These are phyloP conservation scores for Triticum urartu DNA, from an alignment of 176 grass and related monocot species.

Conservation along the genomic window DNA sequence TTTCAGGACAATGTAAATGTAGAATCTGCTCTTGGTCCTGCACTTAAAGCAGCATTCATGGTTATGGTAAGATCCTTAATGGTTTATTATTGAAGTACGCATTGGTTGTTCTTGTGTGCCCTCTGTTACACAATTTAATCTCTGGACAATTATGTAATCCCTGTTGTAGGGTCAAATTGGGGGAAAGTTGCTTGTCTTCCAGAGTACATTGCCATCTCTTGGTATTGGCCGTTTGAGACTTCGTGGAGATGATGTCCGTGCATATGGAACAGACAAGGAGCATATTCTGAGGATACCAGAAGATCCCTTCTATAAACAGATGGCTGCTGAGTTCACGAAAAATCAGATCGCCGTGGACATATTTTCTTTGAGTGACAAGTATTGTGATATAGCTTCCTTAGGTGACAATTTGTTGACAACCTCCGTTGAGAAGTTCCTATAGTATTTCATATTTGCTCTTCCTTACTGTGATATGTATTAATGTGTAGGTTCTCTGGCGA, in stretches of 20 bases:
- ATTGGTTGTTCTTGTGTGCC: not conserved
- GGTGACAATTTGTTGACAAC: constrained; percentile 46
- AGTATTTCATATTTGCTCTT: constrained; percentile 12
- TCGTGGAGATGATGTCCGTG: constrained; percentile 83
- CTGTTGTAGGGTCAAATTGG: constrained; percentile 80
- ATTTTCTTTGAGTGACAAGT: constrained; percentile 89
- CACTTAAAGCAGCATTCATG: constrained; percentile 94
- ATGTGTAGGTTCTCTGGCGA: constrained; percentile 69
- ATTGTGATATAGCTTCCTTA: constrained; percentile 88
- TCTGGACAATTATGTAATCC: constrained; percentile 18
- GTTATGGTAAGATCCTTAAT: constrained; percentile 72
- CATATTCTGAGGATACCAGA: constrained; percentile 74
- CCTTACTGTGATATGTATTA: constrained; percentile 8
- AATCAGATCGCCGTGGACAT: constrained; percentile 86
- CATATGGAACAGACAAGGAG: constrained; percentile 95
- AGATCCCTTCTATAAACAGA: constrained; percentile 98
- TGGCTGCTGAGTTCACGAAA: constrained; percentile 97
- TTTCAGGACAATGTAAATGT: constrained; percentile 86
- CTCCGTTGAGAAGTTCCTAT: not conserved
- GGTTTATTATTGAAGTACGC: not conserved
- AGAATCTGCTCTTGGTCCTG: constrained; percentile 91
- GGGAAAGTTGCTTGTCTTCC: constrained; percentile 86
- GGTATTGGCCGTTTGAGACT: constrained; percentile 83
- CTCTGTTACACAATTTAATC: constrained; percentile 15
- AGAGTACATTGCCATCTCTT: constrained; percentile 92